phyloP scores from a whole-genome alignment of 371 early-diverging fungal species.

The Mortierella sp. region DNA sequence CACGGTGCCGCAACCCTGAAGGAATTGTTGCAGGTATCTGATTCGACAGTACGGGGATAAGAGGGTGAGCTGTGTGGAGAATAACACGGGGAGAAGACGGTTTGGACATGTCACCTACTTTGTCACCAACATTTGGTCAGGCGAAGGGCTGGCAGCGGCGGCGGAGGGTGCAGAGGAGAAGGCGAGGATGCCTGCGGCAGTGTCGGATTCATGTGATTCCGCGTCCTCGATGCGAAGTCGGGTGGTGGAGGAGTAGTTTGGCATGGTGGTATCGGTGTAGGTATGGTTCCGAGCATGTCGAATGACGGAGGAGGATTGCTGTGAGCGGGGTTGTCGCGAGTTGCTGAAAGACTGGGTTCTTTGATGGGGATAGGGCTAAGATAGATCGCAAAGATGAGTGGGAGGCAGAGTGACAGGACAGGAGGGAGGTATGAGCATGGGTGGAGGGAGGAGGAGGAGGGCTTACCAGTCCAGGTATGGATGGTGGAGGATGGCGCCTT shows the following conservation, averaged over 20 bases:
- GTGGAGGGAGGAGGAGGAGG: neutral
- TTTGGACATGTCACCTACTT: too few relatives aligned
- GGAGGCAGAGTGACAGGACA: neutral
- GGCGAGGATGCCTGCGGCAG: neutral
- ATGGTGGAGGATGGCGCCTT: slow-evolving; percentile 23
- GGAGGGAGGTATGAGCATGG: neutral
- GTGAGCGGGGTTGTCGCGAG: slow-evolving; percentile 23
- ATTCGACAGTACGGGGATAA: neutral
- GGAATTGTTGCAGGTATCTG: slow-evolving; percentile 47
- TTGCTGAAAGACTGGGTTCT: slow-evolving; percentile 34
- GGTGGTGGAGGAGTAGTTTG: neutral
- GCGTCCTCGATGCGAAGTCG: slow-evolving; percentile 13
- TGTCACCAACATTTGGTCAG: slow-evolving; percentile 22
- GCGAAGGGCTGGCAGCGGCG: neutral
- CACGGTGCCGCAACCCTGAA: slow-evolving; percentile 33
- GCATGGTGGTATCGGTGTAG: slow-evolving; percentile 14
- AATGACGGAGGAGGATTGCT: slow-evolving; percentile 27
- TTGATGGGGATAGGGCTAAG: slow-evolving; percentile 46
- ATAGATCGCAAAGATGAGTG: neutral
- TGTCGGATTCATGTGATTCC: slow-evolving; percentile 3
- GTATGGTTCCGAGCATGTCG: slow-evolving; percentile 39
- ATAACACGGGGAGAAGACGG: too few relatives aligned
- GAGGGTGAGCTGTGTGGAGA: too few relatives aligned
- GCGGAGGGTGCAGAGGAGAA: neutral
- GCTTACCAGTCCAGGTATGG: slow-evolving; percentile 30